Evolutionary conservation across 2,329 filamentous ascomycete species (phyloP).

Genomic region (Phyllosticta ampelicida): DNA sequence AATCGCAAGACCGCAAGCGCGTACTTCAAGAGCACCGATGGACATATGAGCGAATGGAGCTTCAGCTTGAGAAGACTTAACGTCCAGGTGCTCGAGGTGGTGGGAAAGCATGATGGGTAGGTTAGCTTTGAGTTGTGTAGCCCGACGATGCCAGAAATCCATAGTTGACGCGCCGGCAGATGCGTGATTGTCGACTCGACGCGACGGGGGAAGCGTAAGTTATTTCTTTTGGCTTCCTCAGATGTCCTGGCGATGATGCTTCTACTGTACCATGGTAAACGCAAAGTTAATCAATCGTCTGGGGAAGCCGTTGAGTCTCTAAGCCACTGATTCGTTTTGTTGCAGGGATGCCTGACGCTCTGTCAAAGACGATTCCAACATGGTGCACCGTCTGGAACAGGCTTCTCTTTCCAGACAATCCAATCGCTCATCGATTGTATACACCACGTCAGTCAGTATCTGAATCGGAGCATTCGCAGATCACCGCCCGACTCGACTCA

Average conservation of each 20-base stretch:
- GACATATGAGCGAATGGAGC: slow-evolving; percentile 80
- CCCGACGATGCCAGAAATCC: neutral
- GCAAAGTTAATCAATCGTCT: neutral
- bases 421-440: slow-evolving; percentile 45
- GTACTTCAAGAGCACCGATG: slow-evolving; percentile 98
- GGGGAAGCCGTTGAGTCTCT: neutral
- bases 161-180: slow-evolving; percentile 25
- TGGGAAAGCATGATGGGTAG: slow-evolving; percentile 57
- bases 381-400: slow-evolving; percentile 86
- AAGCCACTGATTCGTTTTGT: slow-evolving; percentile 3
- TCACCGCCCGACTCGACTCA: slow-evolving; percentile 49
- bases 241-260: neutral
- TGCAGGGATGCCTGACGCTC: slow-evolving; percentile 77
- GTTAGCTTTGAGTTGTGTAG: slow-evolving; percentile 15
- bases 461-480: slow-evolving; percentile 68
- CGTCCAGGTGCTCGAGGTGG: slow-evolving; percentile 61
- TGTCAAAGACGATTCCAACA: slow-evolving; percentile 86
- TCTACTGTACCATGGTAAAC: neutral
- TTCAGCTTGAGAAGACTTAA: slow-evolving; percentile 82
- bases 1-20: slow-evolving; percentile 57
- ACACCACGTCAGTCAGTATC: slow-evolving; percentile 65
- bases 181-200: slow-evolving; percentile 90
- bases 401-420: slow-evolving; percentile 55
- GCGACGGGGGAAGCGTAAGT: slow-evolving; percentile 69
- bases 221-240: neutral